Base-by-base conservation (phyloP, 1,139 yeast genomes). In the Yamadazyma conglobata region DNA sequence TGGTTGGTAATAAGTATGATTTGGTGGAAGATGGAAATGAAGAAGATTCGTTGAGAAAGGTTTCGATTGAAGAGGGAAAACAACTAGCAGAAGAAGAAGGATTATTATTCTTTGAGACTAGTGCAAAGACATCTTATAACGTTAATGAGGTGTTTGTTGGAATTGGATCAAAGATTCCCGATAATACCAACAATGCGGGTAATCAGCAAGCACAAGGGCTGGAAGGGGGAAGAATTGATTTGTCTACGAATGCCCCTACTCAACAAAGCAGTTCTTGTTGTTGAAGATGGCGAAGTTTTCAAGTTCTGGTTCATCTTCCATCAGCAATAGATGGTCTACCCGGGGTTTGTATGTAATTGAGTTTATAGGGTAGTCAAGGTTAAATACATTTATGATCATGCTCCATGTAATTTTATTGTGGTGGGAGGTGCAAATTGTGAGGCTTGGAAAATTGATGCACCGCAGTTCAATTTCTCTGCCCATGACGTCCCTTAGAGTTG, bases 1-100 rank as follows among this genome's bases (percentile, higher is more conserved):
- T 91, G 27, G 95, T 89, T 20, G 98, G 96, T 19, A 91, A 91
- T 65, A 88, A 91, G 60, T 73, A 76, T 41, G 98, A 91, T 61
- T 66, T 91, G 59, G 78, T 53, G 4, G 56, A 55, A 32, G 55
- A 50, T 22, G 58, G 54, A 23, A 39, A 40, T 27, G 44, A 33
- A 47, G 47, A 43, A 24, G 55, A 52, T 14, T 39, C 46, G 17
- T 52, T 77, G 40, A 73, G 97, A 46, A 85, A 85, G 56, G 96
- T 91, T n/a, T 79, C 88, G 17, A 67, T 73, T 27, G 89, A 84
- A 47, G 97, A 91, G 54, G 98, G 96, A 24, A 70, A 81, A 57
- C 74, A 73, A 37, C 69, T 89, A 40, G 74, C 75, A 6, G 68
- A 64, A 27, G 96, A 87, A 49, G 83, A 87, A 40, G 83, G 83